phyloP scores from a whole-genome alignment of 208 protist species.

The Plasmodiophora brassicae region DNA sequence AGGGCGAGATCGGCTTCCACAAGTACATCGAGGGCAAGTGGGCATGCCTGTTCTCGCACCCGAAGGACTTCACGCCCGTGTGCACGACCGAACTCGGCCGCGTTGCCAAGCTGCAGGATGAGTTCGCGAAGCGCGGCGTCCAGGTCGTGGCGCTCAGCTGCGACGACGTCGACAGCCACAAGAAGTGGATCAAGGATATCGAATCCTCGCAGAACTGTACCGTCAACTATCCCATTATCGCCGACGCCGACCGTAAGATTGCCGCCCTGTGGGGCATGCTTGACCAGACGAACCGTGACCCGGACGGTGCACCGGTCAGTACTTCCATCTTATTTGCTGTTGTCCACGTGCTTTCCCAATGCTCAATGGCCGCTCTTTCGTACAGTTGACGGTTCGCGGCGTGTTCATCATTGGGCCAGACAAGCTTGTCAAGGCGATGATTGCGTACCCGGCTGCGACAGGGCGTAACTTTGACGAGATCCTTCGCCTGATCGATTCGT shows the following conservation, averaged over 20 bases:
- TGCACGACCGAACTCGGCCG: conserved; percentile 11
- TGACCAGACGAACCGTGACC: too few species aligned
- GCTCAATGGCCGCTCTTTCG: too few species aligned
- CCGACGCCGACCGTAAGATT: background rate
- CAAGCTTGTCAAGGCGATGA: background rate
- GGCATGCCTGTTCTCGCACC: conserved; percentile 16
- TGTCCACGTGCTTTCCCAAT: too few species aligned
- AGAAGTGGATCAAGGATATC: conserved; percentile 34
- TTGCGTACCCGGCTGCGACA: background rate
- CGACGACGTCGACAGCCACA: conserved; percentile 54
- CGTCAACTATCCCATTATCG: conserved; percentile 9
- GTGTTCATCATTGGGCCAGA: background rate
- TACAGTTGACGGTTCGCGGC: background rate
- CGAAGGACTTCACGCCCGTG: conserved; percentile 31
- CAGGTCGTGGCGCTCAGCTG: conserved; percentile 47
- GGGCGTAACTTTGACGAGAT: conserved; percentile 27
- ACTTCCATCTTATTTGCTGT: too few species aligned
- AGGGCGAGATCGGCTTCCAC: background rate
- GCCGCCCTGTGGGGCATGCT: background rate
- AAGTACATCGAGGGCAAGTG: background rate
- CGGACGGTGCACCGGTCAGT: too few species aligned
- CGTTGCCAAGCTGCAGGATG: conserved; percentile 50
- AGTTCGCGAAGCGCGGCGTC: conserved; percentile 55
- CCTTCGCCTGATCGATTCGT: background rate
- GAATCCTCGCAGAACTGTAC: background rate